Conservation (phyloP, 352 stramenopile genomes). For the Phytophthora rubi region DNA sequence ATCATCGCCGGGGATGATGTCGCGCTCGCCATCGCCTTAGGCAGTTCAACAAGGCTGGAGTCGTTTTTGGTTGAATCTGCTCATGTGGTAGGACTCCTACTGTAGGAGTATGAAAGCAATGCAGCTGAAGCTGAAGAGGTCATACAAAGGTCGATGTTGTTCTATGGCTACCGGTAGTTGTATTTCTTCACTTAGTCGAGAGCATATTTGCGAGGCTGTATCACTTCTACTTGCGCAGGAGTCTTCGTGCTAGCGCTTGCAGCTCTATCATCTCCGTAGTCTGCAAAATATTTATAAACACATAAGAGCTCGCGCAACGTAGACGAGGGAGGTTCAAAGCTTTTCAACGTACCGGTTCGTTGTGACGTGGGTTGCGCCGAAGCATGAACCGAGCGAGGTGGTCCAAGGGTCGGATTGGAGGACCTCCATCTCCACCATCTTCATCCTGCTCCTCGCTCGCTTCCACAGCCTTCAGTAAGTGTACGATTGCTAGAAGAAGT, state of each 20-base stretch:
- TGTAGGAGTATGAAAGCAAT: no score
- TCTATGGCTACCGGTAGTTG: background rate
- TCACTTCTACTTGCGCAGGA: conserved; percentile 46
- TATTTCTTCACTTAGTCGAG: background rate
- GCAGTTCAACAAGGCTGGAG: background rate
- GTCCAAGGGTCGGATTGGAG: conserved; percentile 62
- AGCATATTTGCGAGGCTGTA: background rate
- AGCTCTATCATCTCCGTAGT: conserved; percentile 39
- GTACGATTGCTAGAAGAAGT: conserved; percentile 42
- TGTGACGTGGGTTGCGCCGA: conserved; percentile 67
- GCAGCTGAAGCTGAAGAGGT: background rate
- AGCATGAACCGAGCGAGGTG: conserved; percentile 73
- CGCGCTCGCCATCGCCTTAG: conserved; percentile 62
- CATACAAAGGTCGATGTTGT: background rate
- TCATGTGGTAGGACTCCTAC: background rate
- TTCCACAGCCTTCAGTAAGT: conserved; percentile 60
- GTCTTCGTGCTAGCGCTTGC: conserved; percentile 37
- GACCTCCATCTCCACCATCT: conserved; percentile 44
- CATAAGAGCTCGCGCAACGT: no score
- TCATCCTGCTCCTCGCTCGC: conserved; percentile 47
- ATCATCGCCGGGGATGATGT: conserved; percentile 61
- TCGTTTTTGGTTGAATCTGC: background rate
- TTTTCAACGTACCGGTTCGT: conserved; percentile 46
- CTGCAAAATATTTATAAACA: conserved; percentile 16
- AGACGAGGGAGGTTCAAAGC: background rate